Evolutionary conservation across 176 grass and related monocot genomes (phyloP).

Genomic region (Thinopyrum elongatum): DNA sequence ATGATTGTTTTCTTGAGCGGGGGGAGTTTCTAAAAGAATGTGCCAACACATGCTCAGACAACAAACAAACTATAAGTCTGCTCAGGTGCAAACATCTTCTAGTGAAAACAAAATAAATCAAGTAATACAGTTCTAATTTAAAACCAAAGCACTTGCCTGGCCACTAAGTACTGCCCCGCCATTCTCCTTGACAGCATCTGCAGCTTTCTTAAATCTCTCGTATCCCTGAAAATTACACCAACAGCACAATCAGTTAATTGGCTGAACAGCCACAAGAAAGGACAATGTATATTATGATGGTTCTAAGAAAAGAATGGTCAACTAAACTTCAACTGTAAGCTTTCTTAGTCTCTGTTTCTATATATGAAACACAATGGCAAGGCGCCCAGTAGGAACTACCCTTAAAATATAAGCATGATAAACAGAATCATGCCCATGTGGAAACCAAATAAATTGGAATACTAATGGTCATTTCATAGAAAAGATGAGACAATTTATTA

Average conservation of each 20-base stretch:
- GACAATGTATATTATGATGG: not conserved
- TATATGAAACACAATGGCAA: not conserved
- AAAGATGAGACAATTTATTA: not conserved
- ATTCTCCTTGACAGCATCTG: constrained; percentile 67
- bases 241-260: constrained; percentile 3
- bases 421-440: not conserved
- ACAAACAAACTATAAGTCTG: not conserved
- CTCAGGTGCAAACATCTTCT: not conserved
- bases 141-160: constrained; percentile 48
- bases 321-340: not conserved
- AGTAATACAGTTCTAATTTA: constrained; percentile 2
- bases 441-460: no score
- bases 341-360: not conserved
- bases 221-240: constrained; percentile 58
- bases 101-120: not conserved
- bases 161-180: constrained; percentile 62
- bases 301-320: constrained; percentile 7
- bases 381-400: not conserved
- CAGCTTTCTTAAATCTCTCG: constrained; percentile 93
- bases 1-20: no score
- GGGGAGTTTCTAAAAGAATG: no score
- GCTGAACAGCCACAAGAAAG: not conserved
- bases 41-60: not conserved
- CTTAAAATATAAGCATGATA: not conserved
- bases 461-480: not conserved